A percentile compares a stretch with the other conserved stretches of the same genome.
Conservation (phyloP, 345 rosid species). For the Xanthoceras sorbifolium region DNA sequence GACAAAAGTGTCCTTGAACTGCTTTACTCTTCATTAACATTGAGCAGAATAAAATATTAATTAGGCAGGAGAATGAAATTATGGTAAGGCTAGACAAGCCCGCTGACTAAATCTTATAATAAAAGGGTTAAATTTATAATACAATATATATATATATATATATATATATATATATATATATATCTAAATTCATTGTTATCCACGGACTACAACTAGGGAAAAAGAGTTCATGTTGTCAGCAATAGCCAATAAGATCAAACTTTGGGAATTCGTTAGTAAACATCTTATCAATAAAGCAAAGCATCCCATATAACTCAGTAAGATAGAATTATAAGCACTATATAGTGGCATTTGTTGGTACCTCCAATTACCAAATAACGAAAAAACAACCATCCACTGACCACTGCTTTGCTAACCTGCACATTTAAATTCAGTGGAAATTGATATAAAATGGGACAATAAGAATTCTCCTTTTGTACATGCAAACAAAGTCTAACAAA, state of each 20-base stretch:
- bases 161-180: too few relatives aligned
- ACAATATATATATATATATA: too few relatives aligned
- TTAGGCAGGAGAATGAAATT: too few relatives aligned
- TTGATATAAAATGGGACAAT: slow-evolving; percentile 12
- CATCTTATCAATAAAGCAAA: not conserved
- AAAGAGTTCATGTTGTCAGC: not conserved
- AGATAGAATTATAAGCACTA: not conserved
- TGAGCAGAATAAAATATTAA: too few relatives aligned
- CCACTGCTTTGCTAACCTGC: slow-evolving; percentile 98
- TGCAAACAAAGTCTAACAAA: slow-evolving; percentile 16
- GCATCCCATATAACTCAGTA: slow-evolving; percentile 8
- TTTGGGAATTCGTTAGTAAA: slow-evolving; percentile 6
- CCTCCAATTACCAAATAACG: slow-evolving; percentile 99
- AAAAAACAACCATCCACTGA: slow-evolving; percentile 94
- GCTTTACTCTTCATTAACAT: too few relatives aligned
- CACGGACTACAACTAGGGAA: not conserved
- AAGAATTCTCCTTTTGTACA: slow-evolving; percentile 5
- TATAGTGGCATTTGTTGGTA: slow-evolving; percentile 28
- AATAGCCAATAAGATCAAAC: not conserved
- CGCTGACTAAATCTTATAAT: too few relatives aligned
- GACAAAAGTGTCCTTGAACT: too few relatives aligned
- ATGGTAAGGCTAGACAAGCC: too few relatives aligned
- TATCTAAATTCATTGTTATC: too few relatives aligned
- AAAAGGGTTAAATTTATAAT: too few relatives aligned
- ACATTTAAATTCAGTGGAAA: slow-evolving; percentile 28